Evolutionary conservation across 2,329 filamentous ascomycete genomes (phyloP).

Genomic region (Tolypocladium endophyticum): DNA sequence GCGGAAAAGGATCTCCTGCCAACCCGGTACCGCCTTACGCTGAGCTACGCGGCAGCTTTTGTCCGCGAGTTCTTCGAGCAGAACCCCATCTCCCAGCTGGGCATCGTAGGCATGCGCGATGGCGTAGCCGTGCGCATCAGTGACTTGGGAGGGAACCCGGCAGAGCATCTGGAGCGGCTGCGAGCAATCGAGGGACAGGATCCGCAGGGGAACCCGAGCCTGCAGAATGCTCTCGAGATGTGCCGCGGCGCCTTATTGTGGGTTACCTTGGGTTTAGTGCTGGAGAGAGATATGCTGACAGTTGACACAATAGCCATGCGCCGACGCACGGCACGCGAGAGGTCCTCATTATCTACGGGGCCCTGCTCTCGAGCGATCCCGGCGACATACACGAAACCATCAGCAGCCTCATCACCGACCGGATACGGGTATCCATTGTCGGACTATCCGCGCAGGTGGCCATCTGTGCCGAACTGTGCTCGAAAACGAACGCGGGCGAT

Average conservation of each 20-base stretch:
- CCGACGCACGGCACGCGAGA: conserved; percentile 90
- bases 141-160: conserved; percentile 84
- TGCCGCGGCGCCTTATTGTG: conserved; percentile 82
- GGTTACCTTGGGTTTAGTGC: conserved; percentile 9
- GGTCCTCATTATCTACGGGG: conserved; percentile 84
- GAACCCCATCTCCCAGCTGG: conserved; percentile 94
- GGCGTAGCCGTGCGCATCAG: conserved; percentile 78
- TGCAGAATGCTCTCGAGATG: conserved; percentile 96
- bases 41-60: conserved; percentile 79
- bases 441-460: conserved; percentile 86
- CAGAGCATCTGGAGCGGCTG: conserved; percentile 73
- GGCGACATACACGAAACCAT: conserved; percentile 94
- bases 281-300: conserved; percentile 3
- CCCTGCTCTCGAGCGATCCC: conserved; percentile 80
- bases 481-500: conserved; percentile 77
- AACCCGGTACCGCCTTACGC: conserved; percentile 70
- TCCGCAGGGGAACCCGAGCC: conserved; percentile 63
- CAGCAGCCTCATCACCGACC: conserved; percentile 63
- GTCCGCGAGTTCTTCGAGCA: conserved; percentile 95
- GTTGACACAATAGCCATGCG: conserved; percentile 51
- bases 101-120: conserved; percentile 86
- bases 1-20: conserved; percentile 88
- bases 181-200: conserved; percentile 55
- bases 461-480: conserved; percentile 82
- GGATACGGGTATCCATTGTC: conserved; percentile 79